Conservation (phyloP, 129 eudicot genomes). For the Pseudognaphalium luteoalbum region DNA sequence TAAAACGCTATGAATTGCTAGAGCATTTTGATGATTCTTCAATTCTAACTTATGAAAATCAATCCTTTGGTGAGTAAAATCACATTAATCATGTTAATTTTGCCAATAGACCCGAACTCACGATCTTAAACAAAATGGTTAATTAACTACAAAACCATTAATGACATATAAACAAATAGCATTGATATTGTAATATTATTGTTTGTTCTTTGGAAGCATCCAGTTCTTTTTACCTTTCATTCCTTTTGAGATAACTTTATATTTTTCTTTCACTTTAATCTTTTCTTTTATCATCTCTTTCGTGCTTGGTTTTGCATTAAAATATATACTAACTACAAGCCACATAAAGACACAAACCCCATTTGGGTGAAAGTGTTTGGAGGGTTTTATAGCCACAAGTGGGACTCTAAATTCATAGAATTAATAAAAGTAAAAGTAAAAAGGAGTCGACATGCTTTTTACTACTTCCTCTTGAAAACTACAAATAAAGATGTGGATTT, state of each 20-base stretch:
- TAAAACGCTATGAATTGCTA: too few species aligned
- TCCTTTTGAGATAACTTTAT: conserved; percentile 30
- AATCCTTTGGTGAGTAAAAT: too few species aligned
- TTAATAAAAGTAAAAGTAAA: background rate
- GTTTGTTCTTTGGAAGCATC: conserved; percentile 24
- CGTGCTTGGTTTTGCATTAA: conserved; percentile 23
- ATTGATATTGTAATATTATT: background rate
- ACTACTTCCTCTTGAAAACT: conserved; percentile 13
- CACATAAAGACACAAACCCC: conserved; percentile 32
- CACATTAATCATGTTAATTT: too few species aligned
- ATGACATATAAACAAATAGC: background rate
- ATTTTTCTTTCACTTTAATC: conserved; percentile 2
- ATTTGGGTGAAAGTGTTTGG: conserved; percentile 35
- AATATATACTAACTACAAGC: conserved; percentile 27
- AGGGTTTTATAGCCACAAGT: conserved; percentile 26
- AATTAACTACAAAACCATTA: background rate
- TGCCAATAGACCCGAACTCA: too few species aligned
- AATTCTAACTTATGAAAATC: too few species aligned
- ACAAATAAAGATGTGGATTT: conserved; percentile 9
- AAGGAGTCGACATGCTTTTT: conserved; percentile 24
- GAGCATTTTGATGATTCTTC: too few species aligned
- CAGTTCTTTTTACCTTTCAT: conserved; percentile 32
- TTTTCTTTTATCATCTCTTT: conserved; percentile 27
- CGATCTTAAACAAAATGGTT: background rate
- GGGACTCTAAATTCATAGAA: conserved; percentile 27